Base-by-base conservation (phyloP, 2,329 filamentous ascomycete species). In the Nothophoma quercina region DNA sequence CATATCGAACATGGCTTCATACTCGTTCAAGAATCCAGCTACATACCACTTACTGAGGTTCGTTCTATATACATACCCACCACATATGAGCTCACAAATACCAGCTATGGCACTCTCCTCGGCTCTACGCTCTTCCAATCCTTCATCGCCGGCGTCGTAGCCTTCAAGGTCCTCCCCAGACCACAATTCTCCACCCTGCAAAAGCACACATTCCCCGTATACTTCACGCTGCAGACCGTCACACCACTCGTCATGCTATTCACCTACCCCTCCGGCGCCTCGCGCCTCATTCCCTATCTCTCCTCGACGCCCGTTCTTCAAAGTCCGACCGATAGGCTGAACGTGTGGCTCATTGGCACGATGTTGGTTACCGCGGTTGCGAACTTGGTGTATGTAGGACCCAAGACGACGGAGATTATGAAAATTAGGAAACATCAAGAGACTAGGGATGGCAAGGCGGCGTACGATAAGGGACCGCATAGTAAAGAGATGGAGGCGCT, bases 91-190 rank as follows among this genome's bases (percentile, higher is more conserved):
- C 42, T 18, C 40, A 51, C 38, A 18, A 15, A 9, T 9, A 5
- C 43, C 13, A 95, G 91, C 71, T 96, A 96, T 77, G 92, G 91
- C 61, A 92, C 91, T 16, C 84, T 98, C 41, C 81, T 98, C 12
- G 95, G 95, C 59, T 88, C 88, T 22, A 89, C 91, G 30, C 83
- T 96, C 73, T 98, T 92, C 77, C 91, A 98, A 73, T 88, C 89
- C 48, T 97, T 96, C 75, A 78, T 88, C 54, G 80, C 78, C 42
- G 86, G 91, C 52, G 85, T 91, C 44, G 80, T 93, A 48, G 87
- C 91, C 66, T 96, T 89, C 81, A 87, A 83, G 69, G 83, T 85
- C 9, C 85, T 97, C 29, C 86, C 91, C 21, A 86, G 91, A 21
- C 85, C 90, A 0, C 86, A 91, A 70, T 98, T 99, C 79, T 85